Percentiles rank a stretch among this genome's conserved stretches.
These are phyloP conservation scores for Penicillium sp. DNA, from an alignment of 2,329 filamentous ascomycete genomes.

Conservation along the genomic window DNA sequence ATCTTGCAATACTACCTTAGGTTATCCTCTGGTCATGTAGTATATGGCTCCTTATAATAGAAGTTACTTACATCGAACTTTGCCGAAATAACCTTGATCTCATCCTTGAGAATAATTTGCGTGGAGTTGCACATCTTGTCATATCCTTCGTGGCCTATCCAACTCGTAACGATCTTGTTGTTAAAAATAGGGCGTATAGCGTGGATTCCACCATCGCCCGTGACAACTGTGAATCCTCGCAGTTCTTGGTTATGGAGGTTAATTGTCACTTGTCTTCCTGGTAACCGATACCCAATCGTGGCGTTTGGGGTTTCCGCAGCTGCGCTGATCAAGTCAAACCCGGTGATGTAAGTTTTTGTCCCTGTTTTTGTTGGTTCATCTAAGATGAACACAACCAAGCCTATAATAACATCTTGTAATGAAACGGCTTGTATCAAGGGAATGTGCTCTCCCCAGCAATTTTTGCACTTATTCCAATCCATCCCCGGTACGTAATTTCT, in stretches of 20 bases:
- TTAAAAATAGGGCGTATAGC: slow-evolving; percentile 1
- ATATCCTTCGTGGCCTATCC: neutral
- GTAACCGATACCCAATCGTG: slow-evolving; percentile 4
- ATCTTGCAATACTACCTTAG: slow-evolving; percentile 2
- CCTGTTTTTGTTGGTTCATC: neutral
- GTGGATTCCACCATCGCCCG: neutral
- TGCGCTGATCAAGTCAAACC: slow-evolving; percentile 1
- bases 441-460: neutral
- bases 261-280: neutral
- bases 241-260: neutral
- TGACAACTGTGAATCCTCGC: slow-evolving; percentile 1
- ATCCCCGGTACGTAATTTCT: neutral
- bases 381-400: slow-evolving; percentile 1
- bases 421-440: neutral
- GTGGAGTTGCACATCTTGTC: neutral
- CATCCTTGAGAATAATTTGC: neutral
- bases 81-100: slow-evolving; percentile 2
- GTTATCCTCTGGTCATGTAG: neutral
- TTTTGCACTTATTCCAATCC: neutral
- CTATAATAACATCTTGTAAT: neutral
- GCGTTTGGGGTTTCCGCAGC: neutral
- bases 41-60: neutral
- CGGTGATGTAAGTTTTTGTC: slow-evolving; percentile 5
- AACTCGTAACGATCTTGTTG: neutral
- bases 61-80: slow-evolving; percentile 8